Percentiles rank a stretch among this genome's conserved stretches.
phyloP scores from a whole-genome alignment of 805 yeast genomes.

The Saccharomycopsis sp. region DNA sequence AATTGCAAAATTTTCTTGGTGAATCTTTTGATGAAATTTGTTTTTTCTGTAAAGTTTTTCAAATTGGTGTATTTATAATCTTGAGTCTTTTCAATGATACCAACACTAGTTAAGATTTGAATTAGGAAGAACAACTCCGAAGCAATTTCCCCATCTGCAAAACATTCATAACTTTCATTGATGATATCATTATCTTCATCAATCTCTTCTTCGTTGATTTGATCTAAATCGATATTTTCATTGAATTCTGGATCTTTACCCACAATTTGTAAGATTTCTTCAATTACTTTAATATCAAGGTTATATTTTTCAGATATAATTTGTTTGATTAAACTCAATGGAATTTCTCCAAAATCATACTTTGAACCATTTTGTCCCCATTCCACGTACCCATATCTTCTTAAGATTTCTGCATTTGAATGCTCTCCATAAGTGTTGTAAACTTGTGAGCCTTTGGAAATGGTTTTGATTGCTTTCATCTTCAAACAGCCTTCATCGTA shows the following conservation, averaged over 20 bases:
- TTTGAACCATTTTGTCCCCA: slow-evolving; percentile 43
- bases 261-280: slow-evolving; percentile 29
- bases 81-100: slow-evolving; percentile 22
- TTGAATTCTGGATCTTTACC: slow-evolving; percentile 26
- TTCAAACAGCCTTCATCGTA: slow-evolving; percentile 39
- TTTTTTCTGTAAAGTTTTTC: slow-evolving; percentile 18
- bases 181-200: slow-evolving; percentile 26
- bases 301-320: slow-evolving; percentile 24
- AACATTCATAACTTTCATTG: slow-evolving; percentile 55
- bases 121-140: slow-evolving; percentile 48
- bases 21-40: slow-evolving; percentile 34
- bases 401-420: slow-evolving; percentile 80
- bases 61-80: slow-evolving; percentile 20
- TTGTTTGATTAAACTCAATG: slow-evolving; percentile 31
- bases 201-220: slow-evolving; percentile 15
- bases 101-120: slow-evolving; percentile 37
- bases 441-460: slow-evolving; percentile 59
- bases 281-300: slow-evolving; percentile 24
- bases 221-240: slow-evolving; percentile 22
- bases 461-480: slow-evolving; percentile 62
- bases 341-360: slow-evolving; percentile 73
- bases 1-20: slow-evolving; percentile 53
- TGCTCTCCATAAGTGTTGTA: slow-evolving; percentile 86
- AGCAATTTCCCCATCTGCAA: slow-evolving; percentile 41
- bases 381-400: slow-evolving; percentile 91